Conservation (phyloP, 192 early-diverging fungal species). For the Powellomyces hirtus region DNA sequence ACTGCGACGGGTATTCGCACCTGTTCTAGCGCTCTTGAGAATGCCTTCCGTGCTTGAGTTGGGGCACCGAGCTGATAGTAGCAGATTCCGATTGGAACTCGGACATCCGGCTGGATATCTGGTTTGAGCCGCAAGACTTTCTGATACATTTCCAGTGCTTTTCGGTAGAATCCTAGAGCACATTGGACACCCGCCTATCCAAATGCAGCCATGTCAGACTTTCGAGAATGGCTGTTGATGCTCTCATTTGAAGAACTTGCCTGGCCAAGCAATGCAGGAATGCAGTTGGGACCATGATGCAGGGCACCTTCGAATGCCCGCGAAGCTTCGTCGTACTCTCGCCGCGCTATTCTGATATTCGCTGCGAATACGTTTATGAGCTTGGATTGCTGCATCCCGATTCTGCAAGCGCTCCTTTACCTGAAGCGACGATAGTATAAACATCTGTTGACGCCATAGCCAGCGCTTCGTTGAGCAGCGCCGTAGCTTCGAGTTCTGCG, state of each 20-base stretch:
- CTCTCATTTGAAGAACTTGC: conserved; percentile 31
- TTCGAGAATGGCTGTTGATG: neutral
- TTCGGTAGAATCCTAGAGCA: conserved; percentile 57
- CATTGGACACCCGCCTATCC: conserved; percentile 60
- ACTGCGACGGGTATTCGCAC: conserved; percentile 40
- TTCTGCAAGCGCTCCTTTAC: conserved; percentile 27
- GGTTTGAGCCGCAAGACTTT: conserved; percentile 64
- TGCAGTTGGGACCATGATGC: conserved; percentile 32
- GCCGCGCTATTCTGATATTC: conserved; percentile 51
- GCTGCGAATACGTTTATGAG: conserved; percentile 31
- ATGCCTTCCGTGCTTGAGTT: conserved; percentile 66
- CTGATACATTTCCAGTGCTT: conserved; percentile 76
- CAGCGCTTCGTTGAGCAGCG: conserved; percentile 74
- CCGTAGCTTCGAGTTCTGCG: conserved; percentile 73
- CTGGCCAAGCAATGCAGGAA: conserved; percentile 59
- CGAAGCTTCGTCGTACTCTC: conserved; percentile 56
- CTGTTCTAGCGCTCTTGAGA: conserved; percentile 66
- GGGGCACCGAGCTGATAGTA: conserved; percentile 69
- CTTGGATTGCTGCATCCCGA: neutral
- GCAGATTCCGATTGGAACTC: conserved; percentile 87
- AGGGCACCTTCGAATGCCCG: conserved; percentile 51
- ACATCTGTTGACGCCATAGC: conserved; percentile 67
- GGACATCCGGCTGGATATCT: conserved; percentile 61
- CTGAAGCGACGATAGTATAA: conserved; percentile 73
- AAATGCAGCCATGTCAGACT: neutral